These are phyloP conservation scores for Pyrenophora seminiperda DNA, from an alignment of 2,329 filamentous ascomycete genomes.

Conservation along the genomic window DNA sequence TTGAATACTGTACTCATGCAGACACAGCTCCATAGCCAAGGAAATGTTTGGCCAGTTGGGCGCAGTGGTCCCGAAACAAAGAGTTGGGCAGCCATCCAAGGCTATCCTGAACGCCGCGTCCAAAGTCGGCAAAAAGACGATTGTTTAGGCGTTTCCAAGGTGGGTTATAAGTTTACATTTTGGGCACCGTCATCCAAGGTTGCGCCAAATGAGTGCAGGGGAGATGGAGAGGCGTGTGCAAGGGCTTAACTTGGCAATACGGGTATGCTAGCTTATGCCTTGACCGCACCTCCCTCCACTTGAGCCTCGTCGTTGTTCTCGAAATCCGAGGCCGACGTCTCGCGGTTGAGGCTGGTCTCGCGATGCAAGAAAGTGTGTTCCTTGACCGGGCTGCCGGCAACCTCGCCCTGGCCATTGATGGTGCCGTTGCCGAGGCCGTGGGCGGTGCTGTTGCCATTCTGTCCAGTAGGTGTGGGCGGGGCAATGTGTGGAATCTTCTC, in stretches of 20 bases:
- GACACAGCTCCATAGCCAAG: neutral
- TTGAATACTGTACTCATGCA: conserved; percentile 15
- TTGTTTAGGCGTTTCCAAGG: conserved; percentile 21
- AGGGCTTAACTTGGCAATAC: conserved; percentile 1
- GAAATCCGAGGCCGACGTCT: conserved; percentile 74
- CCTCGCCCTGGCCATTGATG: conserved; percentile 45
- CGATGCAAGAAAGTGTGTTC: conserved; percentile 86
- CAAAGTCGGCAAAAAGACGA: conserved; percentile 14
- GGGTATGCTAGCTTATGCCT: conserved; percentile 22
- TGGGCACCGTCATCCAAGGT: conserved; percentile 14
- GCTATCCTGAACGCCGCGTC: conserved; percentile 25
- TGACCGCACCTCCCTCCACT: conserved; percentile 21
- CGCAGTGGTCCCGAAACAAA: conserved; percentile 5
- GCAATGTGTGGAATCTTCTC: conserved; percentile 93
- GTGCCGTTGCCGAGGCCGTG: conserved; percentile 35
- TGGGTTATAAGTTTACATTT: conserved; percentile 27
- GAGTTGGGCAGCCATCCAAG: conserved; percentile 6
- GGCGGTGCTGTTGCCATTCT: conserved; percentile 36
- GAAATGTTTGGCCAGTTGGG: conserved; percentile 11
- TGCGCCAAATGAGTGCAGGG: conserved; percentile 9
- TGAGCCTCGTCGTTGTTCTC: conserved; percentile 41
- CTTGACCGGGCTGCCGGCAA: conserved; percentile 80
- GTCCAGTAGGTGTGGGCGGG: conserved; percentile 61
- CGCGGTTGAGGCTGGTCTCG: conserved; percentile 76
- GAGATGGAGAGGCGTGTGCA: conserved; percentile 7